These are phyloP conservation scores for Coemansia sp. DNA, from an alignment of 192 early-diverging fungal species.

Conservation along the genomic window DNA sequence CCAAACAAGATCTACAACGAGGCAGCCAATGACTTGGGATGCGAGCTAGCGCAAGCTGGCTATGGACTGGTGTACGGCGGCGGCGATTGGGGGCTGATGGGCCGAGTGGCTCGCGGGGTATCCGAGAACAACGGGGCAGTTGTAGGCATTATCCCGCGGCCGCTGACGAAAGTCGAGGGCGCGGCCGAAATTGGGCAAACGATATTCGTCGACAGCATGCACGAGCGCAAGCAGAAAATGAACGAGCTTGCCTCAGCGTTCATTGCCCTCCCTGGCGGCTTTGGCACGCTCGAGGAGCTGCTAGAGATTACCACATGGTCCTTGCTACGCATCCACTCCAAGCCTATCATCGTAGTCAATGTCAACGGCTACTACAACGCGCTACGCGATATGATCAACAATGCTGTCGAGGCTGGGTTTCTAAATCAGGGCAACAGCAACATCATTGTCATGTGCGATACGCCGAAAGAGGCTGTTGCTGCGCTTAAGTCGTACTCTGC, in stretches of 20 bases:
- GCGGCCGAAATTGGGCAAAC: slow-evolving; percentile 47
- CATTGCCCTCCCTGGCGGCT: slow-evolving; percentile 83
- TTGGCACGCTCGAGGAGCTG: slow-evolving; percentile 85
- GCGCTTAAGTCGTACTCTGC: slow-evolving; percentile 55
- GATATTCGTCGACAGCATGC: slow-evolving; percentile 77
- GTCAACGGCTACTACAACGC: slow-evolving; percentile 73
- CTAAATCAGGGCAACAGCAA: slow-evolving; percentile 49
- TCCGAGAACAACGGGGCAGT: slow-evolving; percentile 60
- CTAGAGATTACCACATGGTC: slow-evolving; percentile 80
- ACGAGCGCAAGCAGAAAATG: slow-evolving; percentile 76
- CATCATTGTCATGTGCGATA: slow-evolving; percentile 59
- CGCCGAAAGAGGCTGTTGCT: slow-evolving; percentile 57
- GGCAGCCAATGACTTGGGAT: slow-evolving; percentile 52
- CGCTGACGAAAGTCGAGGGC: slow-evolving; percentile 55
- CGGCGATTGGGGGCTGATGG: slow-evolving; percentile 75
- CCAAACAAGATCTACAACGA: slow-evolving; percentile 13
- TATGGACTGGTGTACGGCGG: slow-evolving; percentile 71
- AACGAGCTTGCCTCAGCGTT: slow-evolving; percentile 67
- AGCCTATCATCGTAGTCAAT: slow-evolving; percentile 79
- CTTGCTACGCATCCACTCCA: slow-evolving; percentile 73
- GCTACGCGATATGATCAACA: slow-evolving; percentile 63
- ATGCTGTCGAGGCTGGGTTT: slow-evolving; percentile 64
- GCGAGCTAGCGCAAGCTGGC: slow-evolving; percentile 53
- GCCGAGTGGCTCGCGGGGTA: slow-evolving; percentile 68
- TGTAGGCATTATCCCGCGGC: slow-evolving; percentile 72